A percentile compares a stretch with the other conserved stretches of the same genome.
These are phyloP conservation scores for Gloeophyllum trabeum DNA, from an alignment of 768 basidiomycete genomes.

Conservation along the genomic window DNA sequence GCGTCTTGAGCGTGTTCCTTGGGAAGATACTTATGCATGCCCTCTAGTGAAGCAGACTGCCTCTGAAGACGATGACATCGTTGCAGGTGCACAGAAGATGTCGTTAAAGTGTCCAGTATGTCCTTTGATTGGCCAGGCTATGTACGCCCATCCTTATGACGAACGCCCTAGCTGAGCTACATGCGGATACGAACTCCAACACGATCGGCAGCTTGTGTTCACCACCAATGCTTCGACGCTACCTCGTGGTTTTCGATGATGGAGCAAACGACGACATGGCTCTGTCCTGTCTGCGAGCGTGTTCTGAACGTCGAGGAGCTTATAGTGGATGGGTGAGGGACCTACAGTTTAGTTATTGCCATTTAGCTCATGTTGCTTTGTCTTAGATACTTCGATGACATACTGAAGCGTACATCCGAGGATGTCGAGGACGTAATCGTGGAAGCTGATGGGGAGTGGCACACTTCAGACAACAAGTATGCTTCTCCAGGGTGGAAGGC, in stretches of 20 bases:
- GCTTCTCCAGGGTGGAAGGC: slow-evolving; percentile 66
- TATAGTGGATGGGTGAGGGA: slow-evolving; percentile 81
- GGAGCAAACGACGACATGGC: slow-evolving; percentile 93
- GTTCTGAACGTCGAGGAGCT: slow-evolving; percentile 69
- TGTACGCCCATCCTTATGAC: neutral
- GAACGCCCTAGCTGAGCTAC: slow-evolving; percentile 56
- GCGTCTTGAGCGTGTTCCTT: neutral
- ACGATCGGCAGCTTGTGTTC: slow-evolving; percentile 80
- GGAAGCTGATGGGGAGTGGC: slow-evolving; percentile 94
- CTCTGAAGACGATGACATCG: slow-evolving; percentile 81
- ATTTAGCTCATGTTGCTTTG: neutral
- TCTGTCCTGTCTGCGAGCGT: slow-evolving; percentile 89
- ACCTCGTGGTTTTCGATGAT: slow-evolving; percentile 90
- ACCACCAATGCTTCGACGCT: slow-evolving; percentile 94
- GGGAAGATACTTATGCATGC: neutral
- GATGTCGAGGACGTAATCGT: slow-evolving; percentile 86
- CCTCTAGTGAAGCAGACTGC: slow-evolving; percentile 41
- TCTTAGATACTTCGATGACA: slow-evolving; percentile 76
- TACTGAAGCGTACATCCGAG: slow-evolving; percentile 68
- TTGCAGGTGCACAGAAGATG: slow-evolving; percentile 83
- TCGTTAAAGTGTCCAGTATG: slow-evolving; percentile 90
- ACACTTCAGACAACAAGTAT: slow-evolving; percentile 79
- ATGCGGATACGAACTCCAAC: slow-evolving; percentile 76
- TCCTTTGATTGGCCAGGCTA: slow-evolving; percentile 4
- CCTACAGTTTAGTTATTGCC: no score